Conservation (phyloP, 371 early-diverging fungal species). For the Lichtheimia hyalospora region DNA sequence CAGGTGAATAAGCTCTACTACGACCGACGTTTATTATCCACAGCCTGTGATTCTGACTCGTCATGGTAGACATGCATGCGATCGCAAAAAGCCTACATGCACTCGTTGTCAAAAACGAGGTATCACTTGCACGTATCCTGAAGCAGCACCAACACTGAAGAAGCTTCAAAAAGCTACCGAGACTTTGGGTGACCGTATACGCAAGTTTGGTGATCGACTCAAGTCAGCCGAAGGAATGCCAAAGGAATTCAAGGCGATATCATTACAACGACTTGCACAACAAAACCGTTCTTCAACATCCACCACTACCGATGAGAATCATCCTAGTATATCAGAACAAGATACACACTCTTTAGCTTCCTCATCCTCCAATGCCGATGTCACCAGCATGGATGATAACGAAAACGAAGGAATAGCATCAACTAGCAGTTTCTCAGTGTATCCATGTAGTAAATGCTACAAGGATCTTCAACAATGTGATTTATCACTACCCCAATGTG, state of each 20-base stretch:
- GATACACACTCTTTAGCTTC: conserved; percentile 12
- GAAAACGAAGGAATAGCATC: conserved; percentile 18
- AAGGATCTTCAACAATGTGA: conserved; percentile 53
- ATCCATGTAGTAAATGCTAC: conserved; percentile 48
- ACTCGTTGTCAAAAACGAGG: conserved; percentile 46
- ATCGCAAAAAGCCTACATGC: conserved; percentile 43
- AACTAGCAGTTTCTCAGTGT: conserved; percentile 41
- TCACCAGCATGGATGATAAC: conserved; percentile 3
- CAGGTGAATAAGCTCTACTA: conserved; percentile 22
- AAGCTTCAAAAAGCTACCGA: conserved; percentile 51
- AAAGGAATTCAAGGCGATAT: conserved; percentile 21
- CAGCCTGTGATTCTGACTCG: not conserved
- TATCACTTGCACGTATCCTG: conserved; percentile 45
- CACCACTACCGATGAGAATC: not conserved
- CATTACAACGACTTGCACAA: conserved; percentile 22
- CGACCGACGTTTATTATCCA: not conserved
- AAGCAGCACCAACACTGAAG: conserved; percentile 51
- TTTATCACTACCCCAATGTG: conserved; percentile 36
- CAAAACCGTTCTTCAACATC: not conserved
- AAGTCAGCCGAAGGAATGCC: conserved; percentile 33
- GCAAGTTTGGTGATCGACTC: conserved; percentile 45
- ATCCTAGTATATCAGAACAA: not conserved
- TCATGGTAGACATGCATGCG: conserved; percentile 44
- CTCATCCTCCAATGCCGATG: not conserved
- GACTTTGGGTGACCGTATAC: conserved; percentile 41